These are phyloP conservation scores for Reticulascus tulasneorum DNA, from an alignment of 2,329 filamentous ascomycete genomes.

Conservation along the genomic window DNA sequence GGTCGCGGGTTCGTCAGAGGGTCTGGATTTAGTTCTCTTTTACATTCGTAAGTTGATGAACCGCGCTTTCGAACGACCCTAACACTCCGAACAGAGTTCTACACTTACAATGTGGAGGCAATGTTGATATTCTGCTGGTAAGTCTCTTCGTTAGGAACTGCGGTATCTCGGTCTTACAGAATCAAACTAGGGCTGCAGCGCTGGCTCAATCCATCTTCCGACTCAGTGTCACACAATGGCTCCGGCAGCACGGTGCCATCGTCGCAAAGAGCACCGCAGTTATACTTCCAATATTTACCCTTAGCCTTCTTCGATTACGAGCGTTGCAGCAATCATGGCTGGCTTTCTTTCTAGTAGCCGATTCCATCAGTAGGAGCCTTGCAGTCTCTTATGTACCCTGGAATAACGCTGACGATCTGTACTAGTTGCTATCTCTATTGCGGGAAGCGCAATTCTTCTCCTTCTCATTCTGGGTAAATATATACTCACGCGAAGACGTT, in stretches of 20 bases:
- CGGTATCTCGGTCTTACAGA: not conserved
- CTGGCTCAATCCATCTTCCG: conserved; percentile 32
- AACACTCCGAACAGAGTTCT: conserved; percentile 36
- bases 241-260: conserved; percentile 19
- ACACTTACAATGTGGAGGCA: conserved; percentile 46
- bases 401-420: not conserved
- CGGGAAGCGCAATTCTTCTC: conserved; percentile 29
- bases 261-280: conserved; percentile 30
- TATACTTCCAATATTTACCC: conserved; percentile 28
- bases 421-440: conserved; percentile 35
- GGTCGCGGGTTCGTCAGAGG: conserved; percentile 35
- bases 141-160: conserved; percentile 2
- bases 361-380: conserved; percentile 31
- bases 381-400: not conserved
- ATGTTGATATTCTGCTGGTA: conserved; percentile 44
- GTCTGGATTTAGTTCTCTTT: conserved; percentile 38
- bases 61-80: not conserved
- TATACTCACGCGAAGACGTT: conserved; percentile 29
- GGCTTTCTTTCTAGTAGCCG: conserved; percentile 30
- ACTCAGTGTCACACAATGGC: conserved; percentile 21
- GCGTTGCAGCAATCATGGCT: conserved; percentile 21
- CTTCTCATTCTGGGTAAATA: conserved; percentile 37
- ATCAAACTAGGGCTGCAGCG: conserved; percentile 27
- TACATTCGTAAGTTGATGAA: conserved; percentile 39
- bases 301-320: conserved; percentile 26